Base-by-base conservation (phyloP, 352 stramenopile species). In the Blastocystis sp. region DNA sequence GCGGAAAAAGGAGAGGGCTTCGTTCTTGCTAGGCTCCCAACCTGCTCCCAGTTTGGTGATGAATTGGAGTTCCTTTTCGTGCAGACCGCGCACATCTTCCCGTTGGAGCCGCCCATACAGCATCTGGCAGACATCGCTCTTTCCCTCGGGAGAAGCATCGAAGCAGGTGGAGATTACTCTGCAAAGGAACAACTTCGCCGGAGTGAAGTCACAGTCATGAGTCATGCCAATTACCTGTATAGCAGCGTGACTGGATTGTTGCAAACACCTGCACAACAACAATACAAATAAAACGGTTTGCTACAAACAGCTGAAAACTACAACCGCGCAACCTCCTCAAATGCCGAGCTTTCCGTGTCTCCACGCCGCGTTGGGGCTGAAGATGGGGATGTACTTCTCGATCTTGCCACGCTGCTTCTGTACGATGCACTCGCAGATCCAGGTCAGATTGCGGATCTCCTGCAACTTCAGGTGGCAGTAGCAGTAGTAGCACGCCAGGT, bases 391-490 rank as follows among this genome's bases (percentile, higher is more conserved):
- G 89, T 95, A 96, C 90, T 95, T 95, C 91, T 95, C 94, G 91
- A 96, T 96, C 66, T 93, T 93, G 74, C 95, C 93, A 81, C 93
- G 92, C 91, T 96, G 93, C 90, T 96, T 95, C 90, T 95, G 93
- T 70, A 95, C 92, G 80, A 95, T 95, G 90, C 93, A 95, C 91
- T 95, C 93, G 90, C 92, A 95, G 90, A 95, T 95, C 93, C 93
- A 95, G 87, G 94, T 93, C 59, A 95, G 91, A 91, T 95, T 95
- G 88, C 93, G 93, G 74, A 95, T 92, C 78, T 77, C 66, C 92
- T 99, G 96, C 91, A 99, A 96, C 94, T 99, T 99, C 80, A 99
- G 93, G 93, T 98, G 98, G 60, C 98, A 94, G 91, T 98, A 99
- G 65, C 96, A 95, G 92, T 99, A 99, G 91, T 98, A 99, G 89